Percentiles rank a stretch among this genome's conserved stretches.
These are phyloP conservation scores for Lasiodiplodia theobromae DNA, from an alignment of 2,329 filamentous ascomycete genomes.

Conservation along the genomic window DNA sequence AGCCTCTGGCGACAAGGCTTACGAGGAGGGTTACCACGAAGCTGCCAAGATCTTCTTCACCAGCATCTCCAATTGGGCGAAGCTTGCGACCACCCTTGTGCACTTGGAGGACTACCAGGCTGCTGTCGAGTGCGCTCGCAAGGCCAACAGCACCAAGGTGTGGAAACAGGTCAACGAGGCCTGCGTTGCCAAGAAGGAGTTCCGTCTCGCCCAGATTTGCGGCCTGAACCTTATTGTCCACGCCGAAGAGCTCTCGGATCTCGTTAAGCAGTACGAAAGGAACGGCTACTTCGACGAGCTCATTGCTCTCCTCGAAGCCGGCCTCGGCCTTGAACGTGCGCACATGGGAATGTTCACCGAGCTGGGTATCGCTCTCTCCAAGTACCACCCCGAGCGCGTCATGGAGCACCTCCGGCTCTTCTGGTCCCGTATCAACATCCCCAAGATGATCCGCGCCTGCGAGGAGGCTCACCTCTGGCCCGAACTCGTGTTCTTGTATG, in stretches of 20 bases:
- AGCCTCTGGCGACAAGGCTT: conserved; percentile 97
- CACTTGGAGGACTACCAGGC: conserved; percentile 97
- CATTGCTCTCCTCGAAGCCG: conserved; percentile 91
- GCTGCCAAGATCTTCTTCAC: conserved; percentile 99
- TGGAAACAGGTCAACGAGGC: conserved; percentile 99
- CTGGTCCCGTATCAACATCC: conserved; percentile 97
- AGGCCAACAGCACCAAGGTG: conserved; percentile 98
- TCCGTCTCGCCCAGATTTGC: conserved; percentile 97
- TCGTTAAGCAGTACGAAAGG: conserved; percentile 95
- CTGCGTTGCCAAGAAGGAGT: conserved; percentile 97
- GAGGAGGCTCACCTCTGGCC: conserved; percentile 97
- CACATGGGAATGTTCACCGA: conserved; percentile 99
- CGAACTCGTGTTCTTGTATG: conserved; percentile 96
- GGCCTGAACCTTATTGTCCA: conserved; percentile 98
- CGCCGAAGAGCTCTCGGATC: conserved; percentile 89
- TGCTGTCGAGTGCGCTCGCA: conserved; percentile 95
- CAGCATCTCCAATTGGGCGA: conserved; percentile 99
- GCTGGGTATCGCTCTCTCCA: conserved; percentile 88
- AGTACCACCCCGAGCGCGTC: conserved; percentile 92
- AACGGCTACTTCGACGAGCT: conserved; percentile 99
- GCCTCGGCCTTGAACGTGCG: conserved; percentile 71
- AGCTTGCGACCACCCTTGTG: conserved; percentile 96
- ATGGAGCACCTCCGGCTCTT: conserved; percentile 99
- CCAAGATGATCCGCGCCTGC: conserved; percentile 91
- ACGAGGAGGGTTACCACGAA: conserved; percentile 90